A percentile compares a stretch with the other conserved stretches of the same genome.
Evolutionary conservation across 306 rosid species (phyloP).

Genomic region (Fragaria iinumae): DNA sequence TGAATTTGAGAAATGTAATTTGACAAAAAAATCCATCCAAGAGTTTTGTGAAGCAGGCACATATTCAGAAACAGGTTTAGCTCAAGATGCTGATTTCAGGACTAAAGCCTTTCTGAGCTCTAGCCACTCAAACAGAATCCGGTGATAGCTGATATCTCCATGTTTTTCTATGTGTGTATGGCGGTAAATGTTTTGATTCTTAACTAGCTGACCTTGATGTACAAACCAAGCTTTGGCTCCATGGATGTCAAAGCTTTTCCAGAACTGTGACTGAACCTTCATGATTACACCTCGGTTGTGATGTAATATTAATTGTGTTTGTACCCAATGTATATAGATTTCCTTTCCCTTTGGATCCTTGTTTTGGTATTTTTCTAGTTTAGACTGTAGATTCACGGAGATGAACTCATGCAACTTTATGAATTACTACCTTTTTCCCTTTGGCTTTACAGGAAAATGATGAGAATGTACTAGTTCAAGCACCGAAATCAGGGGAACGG

Average conservation of each 20-base stretch:
- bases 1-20: constrained; percentile 61
- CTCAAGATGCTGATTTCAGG: constrained; percentile 36
- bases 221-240: constrained; percentile 3
- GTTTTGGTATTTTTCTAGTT: background rate
- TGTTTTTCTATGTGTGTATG: constrained; percentile 23
- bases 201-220: constrained; percentile 12
- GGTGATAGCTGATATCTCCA: constrained; percentile 34
- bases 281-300: background rate
- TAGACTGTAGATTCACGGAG: constrained; percentile 21
- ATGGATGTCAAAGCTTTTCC: constrained; percentile 13
- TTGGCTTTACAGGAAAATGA: background rate
- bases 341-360: background rate
- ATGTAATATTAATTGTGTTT: background rate
- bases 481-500: no score
- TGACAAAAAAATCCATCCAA: constrained; percentile 39
- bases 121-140: constrained; percentile 44
- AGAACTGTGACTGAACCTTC: constrained; percentile 8
- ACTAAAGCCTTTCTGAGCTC: constrained; percentile 35
- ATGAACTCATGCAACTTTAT: constrained; percentile 1
- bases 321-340: background rate
- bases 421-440: background rate
- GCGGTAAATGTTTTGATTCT: constrained; percentile 14
- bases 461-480: background rate
- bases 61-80: constrained; percentile 38
- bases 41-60: constrained; percentile 54